Base-by-base conservation (phyloP, 495 filamentous ascomycete species). In the Tetracladium marchalianum region DNA sequence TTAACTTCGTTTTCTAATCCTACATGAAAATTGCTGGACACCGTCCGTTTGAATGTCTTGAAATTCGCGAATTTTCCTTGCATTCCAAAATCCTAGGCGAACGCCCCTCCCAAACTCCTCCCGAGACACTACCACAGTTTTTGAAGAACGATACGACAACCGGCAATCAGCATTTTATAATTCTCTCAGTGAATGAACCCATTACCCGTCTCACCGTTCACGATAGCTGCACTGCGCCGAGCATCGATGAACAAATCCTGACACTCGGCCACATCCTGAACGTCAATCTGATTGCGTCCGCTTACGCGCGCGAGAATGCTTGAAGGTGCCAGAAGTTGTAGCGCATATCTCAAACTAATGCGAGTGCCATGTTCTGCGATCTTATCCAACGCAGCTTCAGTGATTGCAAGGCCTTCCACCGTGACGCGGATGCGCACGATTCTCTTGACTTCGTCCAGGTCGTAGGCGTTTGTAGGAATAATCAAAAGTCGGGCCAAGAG, bases 401-500 rank as follows among this genome's bases (percentile, higher is more conserved):
- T 80, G 43, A 96, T 82, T 51, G 71, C 74, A 17, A 95, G 73
- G 18, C 77, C 76, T 68, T 98, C 92, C 1, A 82, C 87, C 55
- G 76, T 79, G 9, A 85, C 78, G 31, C 92, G 85, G 54, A 92
- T 75, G 41, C 78, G 74, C 44, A 96, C 81, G 60, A 98, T 98
- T 17, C 78, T 76, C 67, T 84, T 85, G 65, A 98, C 90, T 66
- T 98, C 90, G 2, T 85, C 80, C 11, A 79, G 71, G 33, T 78
- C 72, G 63, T 96, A 98, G 4, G 85, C 76, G 55, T 84, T 80
- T 22, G 92, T 98, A 19, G 92, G 92, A 54, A 98, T 83, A 65
- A 98, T 97, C 55, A 98, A 83, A 13, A 96, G 78, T 34, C 92
- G 87, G 41, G 84, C 84, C 24, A 97, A 76, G 49, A 97, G 83